Evolutionary conservation across 495 filamentous ascomycete genomes (phyloP), one percentile per base, ranked within the genome.

Genomic region (Talaromyces nanjingensis): DNA sequence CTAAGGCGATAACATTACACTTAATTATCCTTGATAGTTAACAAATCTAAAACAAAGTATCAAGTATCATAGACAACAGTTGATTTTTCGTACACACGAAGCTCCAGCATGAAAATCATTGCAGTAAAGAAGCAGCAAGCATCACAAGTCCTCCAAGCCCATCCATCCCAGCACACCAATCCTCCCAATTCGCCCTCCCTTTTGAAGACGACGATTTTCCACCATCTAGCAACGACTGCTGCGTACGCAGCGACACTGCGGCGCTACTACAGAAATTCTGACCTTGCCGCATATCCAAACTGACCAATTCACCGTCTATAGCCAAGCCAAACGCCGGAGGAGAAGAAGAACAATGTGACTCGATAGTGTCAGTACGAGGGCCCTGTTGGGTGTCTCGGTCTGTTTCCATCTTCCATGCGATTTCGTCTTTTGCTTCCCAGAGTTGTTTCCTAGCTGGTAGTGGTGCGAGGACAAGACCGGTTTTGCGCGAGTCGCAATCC

Each of bases 111-210:
- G 34, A 42, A 58, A 45, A 56, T 60, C 55, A 67, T 54, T 63
- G 68, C 64, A 72, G 63, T 60, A 77, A 68, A 59, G 72, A 73
- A 72, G 77, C 76, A 73, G 72, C 73, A 71, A 79, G 74, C 77
- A 79, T 74, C 25, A 78, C 66, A 63, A 79, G 68, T 3, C 72
- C 70, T 18, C 76, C 77, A 63, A 79, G 59, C 34, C 67, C 70
- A 73, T 77, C 79, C 76, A 79, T 79, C 9, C 77, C 78, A 1
- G 74, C 67, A 58, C 74, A 79, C 79, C 77, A 82, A 61, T 79
- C 70, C 65, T 76, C 78, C 76, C 77, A 81, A 59, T 65, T 68
- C 29, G 45, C 65, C 45, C 18, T 61, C 6, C 8, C 14, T 6
- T 37, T 58, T 65, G 56, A 59, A 45, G 54, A 53, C 14, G 37